Evolutionary conservation across 768 basidiomycete genomes (phyloP), one percentile per base, ranked within the genome.

Genomic region (Boletus tylopilopsis): DNA sequence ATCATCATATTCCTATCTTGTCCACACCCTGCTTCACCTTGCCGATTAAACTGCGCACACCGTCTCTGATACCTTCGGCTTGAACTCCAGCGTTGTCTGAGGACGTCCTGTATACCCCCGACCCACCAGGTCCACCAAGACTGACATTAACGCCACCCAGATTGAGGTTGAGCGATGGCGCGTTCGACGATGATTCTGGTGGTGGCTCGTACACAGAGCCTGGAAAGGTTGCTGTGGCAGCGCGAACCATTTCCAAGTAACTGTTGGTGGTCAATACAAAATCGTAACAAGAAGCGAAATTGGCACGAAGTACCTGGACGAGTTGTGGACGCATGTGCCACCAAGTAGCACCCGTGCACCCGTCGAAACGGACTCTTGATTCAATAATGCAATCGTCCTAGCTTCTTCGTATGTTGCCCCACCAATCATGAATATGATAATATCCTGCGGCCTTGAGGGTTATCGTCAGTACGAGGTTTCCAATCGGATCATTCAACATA

Each of bases 401-500:
- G 93, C 92, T 68, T 99, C 96, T 66, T 92, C 94, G 61, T 96
- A 98, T 0, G 96, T 98, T 24, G 92, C 84, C 0, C 96, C 96
- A 24, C 96, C 96, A 51, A 98, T 83, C 74, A 99, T 87, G 70
- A 98, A 99, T 50, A 99, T 75, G 50, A 99, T 96, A 38, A 98
- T 81, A 67, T 98, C 95, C 58, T 97, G 95, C 9, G 94, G 87
- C 59, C 95, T 95, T 61, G 10, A 19, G 11, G 25, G 11, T 9
- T 30, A 39, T 45, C 12, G 2, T 62, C 27, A 52, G 36, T 32
- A 39, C n/a, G 6, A 51, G 22, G 41, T 34, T 25, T 42, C 11
- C 32, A 22, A 30, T 18, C 10, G 11, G 27, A 46, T 22, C 23
- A 36, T 33, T 1, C 23, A 43, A 11, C 71, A 19, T 57, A 86